Conservation (phyloP, 208 protist species). For the Trypanosoma avium region DNA sequence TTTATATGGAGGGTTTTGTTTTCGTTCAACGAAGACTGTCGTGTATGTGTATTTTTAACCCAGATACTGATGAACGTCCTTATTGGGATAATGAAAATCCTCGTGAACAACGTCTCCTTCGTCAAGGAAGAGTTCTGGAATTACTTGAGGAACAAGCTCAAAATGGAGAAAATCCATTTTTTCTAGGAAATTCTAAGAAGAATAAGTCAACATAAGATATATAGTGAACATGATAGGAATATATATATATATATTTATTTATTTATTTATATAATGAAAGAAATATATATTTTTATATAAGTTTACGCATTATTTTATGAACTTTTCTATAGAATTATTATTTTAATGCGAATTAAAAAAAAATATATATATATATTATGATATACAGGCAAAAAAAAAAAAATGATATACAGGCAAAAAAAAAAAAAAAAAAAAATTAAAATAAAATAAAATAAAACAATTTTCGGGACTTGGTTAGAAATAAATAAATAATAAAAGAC, state of each 20-base stretch:
- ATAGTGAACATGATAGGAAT: too few relatives aligned
- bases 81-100: conserved; percentile 40
- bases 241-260: conserved; percentile 12
- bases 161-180: conserved; percentile 38
- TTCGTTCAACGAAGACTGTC: conserved; percentile 52
- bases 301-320: not conserved
- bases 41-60: conserved; percentile 71
- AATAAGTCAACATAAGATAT: too few relatives aligned
- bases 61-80: conserved; percentile 41
- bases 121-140: conserved; percentile 38
- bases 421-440: conserved; percentile 11
- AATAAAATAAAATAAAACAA: conserved; percentile 2
- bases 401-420: conserved; percentile 8
- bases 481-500: not conserved
- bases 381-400: conserved; percentile 9
- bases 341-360: conserved; percentile 24
- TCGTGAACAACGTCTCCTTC: conserved; percentile 32
- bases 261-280: not conserved
- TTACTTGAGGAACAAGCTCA: conserved; percentile 31
- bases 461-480: too few relatives aligned
- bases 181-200: conserved; percentile 20
- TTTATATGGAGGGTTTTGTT: conserved; percentile 32
- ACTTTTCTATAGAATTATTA: not conserved
- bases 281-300: conserved; percentile 1
- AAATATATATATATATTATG: conserved; percentile 18